Evolutionary conservation across 495 filamentous ascomycete genomes (phyloP).

Genomic region (Tuber aestivum): DNA sequence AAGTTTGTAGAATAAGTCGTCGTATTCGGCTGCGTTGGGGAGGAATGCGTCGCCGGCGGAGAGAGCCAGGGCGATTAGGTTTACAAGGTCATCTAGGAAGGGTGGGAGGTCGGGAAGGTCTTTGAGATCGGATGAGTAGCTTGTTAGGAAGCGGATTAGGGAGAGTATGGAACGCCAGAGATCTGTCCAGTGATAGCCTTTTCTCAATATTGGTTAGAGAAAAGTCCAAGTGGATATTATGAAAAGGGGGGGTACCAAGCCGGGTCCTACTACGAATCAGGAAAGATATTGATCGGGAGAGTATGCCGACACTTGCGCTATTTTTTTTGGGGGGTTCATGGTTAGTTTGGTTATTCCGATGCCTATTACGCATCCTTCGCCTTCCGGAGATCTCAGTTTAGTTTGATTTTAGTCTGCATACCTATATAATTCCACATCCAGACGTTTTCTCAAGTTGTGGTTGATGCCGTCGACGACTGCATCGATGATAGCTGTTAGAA

Average conservation of each 20-base stretch:
- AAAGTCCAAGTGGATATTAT: constrained; percentile 12
- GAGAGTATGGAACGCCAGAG: constrained; percentile 85
- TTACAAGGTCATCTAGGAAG: constrained; percentile 66
- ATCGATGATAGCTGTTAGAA: constrained; percentile 72
- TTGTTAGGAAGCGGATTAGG: constrained; percentile 83
- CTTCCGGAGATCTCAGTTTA: not conserved
- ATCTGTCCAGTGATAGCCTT: constrained; percentile 86
- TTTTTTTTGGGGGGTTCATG: not conserved
- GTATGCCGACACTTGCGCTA: constrained; percentile 61
- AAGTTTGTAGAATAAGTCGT: constrained; percentile 97
- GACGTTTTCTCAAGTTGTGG: constrained; percentile 79
- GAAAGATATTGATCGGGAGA: constrained; percentile 74
- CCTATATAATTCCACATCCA: constrained; percentile 79
- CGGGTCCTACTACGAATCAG: constrained; percentile 71
- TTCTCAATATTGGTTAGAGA: constrained; percentile 12
- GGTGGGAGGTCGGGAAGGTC: constrained; percentile 54
- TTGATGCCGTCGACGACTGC: constrained; percentile 83
- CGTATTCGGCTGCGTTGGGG: constrained; percentile 80
- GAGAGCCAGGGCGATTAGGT: constrained; percentile 80
- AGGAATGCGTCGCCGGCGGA: constrained; percentile 85
- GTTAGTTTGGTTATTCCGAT: constrained; percentile 15
- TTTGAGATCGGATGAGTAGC: constrained; percentile 70
- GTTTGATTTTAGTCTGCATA: not conserved
- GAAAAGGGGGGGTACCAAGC: constrained; percentile 44
- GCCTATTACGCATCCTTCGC: not conserved